Percentiles rank a stretch among this genome's conserved stretches.
These are phyloP conservation scores for Meyerozyma elateridarum DNA, from an alignment of 1,139 yeast genomes.

Conservation along the genomic window DNA sequence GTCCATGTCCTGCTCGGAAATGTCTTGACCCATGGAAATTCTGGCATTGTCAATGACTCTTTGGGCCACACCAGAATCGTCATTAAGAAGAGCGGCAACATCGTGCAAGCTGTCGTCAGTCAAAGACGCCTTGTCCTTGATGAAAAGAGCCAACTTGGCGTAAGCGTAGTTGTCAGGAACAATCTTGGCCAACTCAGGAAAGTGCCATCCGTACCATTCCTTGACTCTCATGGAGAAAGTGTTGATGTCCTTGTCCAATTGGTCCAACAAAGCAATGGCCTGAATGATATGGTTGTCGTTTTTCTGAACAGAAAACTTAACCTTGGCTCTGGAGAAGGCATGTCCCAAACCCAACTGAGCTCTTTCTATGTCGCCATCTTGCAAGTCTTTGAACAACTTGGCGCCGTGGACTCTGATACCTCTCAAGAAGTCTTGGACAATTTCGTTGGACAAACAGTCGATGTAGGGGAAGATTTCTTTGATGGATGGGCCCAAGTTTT, in stretches of 20 bases:
- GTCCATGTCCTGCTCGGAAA: constrained; percentile 87
- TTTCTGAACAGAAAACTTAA: constrained; percentile 96
- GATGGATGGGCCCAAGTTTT: constrained; percentile 93
- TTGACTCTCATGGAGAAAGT: constrained; percentile 98
- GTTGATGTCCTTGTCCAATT: constrained; percentile 94
- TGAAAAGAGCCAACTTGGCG: constrained; percentile 77
- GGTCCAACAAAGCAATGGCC: constrained; percentile 95
- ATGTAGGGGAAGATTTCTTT: constrained; percentile 85
- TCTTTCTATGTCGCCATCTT: constrained; percentile 93
- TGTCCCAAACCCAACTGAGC: constrained; percentile 99
- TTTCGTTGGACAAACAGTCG: constrained; percentile 86
- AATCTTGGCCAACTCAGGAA: constrained; percentile 96
- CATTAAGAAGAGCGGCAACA: constrained; percentile 81
- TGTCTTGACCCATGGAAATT: constrained; percentile 98
- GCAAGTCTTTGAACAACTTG: constrained; percentile 85
- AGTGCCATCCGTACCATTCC: constrained; percentile 99
- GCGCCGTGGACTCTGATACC: constrained; percentile 90
- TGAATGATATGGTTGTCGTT: constrained; percentile 98
- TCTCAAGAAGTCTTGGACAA: constrained; percentile 91
- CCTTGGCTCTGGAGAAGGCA: constrained; percentile 98
- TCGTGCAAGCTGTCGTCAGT: constrained; percentile 84
- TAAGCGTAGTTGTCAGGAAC: constrained; percentile 87
- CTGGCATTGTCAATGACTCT: constrained; percentile 82
- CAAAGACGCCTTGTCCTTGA: constrained; percentile 82
- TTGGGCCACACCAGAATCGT: constrained; percentile 93